Conservation (phyloP, 1,284 basidiomycete species). For the Tetrapyrgos nigripes region DNA sequence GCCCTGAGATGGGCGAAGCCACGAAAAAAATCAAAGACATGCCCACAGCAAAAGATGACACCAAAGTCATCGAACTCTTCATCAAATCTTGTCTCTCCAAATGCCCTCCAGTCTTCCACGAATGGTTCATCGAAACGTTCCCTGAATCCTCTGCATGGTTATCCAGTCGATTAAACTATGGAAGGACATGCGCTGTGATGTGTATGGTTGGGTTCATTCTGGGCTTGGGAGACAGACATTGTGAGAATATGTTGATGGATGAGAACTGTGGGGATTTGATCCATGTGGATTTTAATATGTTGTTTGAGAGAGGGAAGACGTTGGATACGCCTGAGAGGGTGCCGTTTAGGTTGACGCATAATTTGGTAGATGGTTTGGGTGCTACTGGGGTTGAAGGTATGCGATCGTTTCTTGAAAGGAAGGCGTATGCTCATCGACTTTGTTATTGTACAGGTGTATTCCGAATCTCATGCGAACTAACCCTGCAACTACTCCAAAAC, state of each 20-base stretch:
- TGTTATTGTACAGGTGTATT: constrained; percentile 73
- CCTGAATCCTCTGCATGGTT: constrained; percentile 98
- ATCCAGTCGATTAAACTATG: constrained; percentile 85
- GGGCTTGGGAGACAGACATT: constrained; percentile 98
- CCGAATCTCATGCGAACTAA: constrained; percentile 92
- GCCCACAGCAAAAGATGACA: constrained; percentile 38
- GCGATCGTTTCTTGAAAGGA: constrained; percentile 19
- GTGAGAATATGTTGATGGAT: constrained; percentile 97
- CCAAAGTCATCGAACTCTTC: constrained; percentile 52
- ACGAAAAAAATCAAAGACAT: constrained; percentile 65
- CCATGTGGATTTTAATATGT: constrained; percentile 98
- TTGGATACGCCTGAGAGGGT: constrained; percentile 94
- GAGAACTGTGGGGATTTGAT: constrained; percentile 89
- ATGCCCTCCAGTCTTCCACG: constrained; percentile 91
- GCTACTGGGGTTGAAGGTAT: constrained; percentile 92
- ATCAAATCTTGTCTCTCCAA: constrained; percentile 56
- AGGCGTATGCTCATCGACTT: not conserved
- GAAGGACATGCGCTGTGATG: constrained; percentile 95
- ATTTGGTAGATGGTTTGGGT: constrained; percentile 92
- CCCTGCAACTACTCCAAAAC: constrained; percentile 86
- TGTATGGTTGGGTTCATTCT: constrained; percentile 99
- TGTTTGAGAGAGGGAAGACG: constrained; percentile 95
- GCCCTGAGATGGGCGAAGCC: constrained; percentile 55
- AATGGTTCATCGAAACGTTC: constrained; percentile 98
- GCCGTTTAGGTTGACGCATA: constrained; percentile 96